Conservation (phyloP, 2,329 filamentous ascomycete species). For the Cordyceps sp. region DNA sequence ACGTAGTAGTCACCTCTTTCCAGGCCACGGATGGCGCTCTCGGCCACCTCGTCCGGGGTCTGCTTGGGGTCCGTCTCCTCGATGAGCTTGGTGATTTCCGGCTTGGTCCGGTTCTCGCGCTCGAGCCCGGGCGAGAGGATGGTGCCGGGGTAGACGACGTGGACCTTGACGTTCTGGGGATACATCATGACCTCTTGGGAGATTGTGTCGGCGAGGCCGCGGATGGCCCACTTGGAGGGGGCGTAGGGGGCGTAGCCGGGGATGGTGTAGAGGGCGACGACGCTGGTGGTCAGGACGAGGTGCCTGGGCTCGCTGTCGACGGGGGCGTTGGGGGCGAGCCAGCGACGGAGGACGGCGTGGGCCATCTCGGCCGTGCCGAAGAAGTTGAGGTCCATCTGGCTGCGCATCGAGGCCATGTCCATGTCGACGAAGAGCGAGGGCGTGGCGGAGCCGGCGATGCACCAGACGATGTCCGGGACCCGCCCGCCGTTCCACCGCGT, state of each 20-base stretch:
- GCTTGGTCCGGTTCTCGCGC: conserved; percentile 64
- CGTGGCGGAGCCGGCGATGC: conserved; percentile 58
- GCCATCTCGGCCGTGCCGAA: conserved; percentile 77
- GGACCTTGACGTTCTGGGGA: conserved; percentile 64
- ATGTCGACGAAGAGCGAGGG: conserved; percentile 68
- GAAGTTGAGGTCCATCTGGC: conserved; percentile 87
- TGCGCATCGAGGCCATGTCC: conserved; percentile 45
- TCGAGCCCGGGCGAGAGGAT: conserved; percentile 64
- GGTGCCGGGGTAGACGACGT: conserved; percentile 69
- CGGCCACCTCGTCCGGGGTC: conserved; percentile 62
- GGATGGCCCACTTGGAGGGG: conserved; percentile 72
- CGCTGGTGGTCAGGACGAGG: conserved; percentile 74
- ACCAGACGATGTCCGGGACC: conserved; percentile 79
- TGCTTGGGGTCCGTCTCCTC: conserved; percentile 74
- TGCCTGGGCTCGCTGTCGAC: conserved; percentile 43
- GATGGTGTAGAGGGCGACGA: conserved; percentile 57
- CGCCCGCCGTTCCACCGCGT: conserved; percentile 61
- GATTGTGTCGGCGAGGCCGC: conserved; percentile 67
- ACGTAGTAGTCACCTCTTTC: conserved; percentile 70
- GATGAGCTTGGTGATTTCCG: conserved; percentile 58
- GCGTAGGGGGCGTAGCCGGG: conserved; percentile 74
- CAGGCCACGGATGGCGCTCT: conserved; percentile 50
- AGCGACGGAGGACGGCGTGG: conserved; percentile 59
- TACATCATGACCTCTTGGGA: conserved; percentile 77
- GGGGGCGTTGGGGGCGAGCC: conserved; percentile 41